phyloP scores from a whole-genome alignment of 495 filamentous ascomycete genomes.

The Penicillium goetzii region DNA sequence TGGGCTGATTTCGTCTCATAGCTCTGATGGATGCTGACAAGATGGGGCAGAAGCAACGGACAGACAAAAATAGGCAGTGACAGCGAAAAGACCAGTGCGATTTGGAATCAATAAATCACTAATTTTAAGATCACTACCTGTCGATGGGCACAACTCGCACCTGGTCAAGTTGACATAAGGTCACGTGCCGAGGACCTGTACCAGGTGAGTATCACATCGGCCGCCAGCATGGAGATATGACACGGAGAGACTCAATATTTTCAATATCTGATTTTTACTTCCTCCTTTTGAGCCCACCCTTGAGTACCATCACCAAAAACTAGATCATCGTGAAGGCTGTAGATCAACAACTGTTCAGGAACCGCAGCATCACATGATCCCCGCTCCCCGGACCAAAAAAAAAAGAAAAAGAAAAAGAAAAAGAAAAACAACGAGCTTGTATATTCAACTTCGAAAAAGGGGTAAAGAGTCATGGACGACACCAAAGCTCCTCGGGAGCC shows the following conservation, averaged over 20 bases:
- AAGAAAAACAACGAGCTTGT: slow-evolving; percentile 3
- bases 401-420: no score
- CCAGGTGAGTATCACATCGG: slow-evolving; percentile 4
- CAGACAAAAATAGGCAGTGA: neutral
- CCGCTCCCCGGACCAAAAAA: slow-evolving; percentile 10
- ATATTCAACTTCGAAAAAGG: slow-evolving; percentile 9
- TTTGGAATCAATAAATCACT: neutral
- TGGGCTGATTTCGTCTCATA: no score
- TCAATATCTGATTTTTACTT: neutral
- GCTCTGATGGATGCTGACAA: no score
- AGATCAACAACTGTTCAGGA: slow-evolving; percentile 9
- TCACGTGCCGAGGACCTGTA: neutral
- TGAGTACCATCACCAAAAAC: neutral
- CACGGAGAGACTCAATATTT: neutral
- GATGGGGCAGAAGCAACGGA: no score
- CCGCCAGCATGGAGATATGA: neutral
- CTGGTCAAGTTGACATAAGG: neutral
- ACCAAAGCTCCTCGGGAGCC: slow-evolving; percentile 11
- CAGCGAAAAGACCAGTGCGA: neutral
- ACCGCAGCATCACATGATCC: slow-evolving; percentile 19
- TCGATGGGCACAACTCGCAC: neutral
- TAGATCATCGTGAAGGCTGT: neutral
- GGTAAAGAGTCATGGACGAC: slow-evolving; percentile 23
- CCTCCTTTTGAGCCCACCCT: neutral
- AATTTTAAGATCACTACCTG: no score